A percentile compares a stretch with the other conserved stretches of the same genome.
Conservation (phyloP, 2,329 filamentous ascomycete genomes). For the Penicillium sp. region DNA sequence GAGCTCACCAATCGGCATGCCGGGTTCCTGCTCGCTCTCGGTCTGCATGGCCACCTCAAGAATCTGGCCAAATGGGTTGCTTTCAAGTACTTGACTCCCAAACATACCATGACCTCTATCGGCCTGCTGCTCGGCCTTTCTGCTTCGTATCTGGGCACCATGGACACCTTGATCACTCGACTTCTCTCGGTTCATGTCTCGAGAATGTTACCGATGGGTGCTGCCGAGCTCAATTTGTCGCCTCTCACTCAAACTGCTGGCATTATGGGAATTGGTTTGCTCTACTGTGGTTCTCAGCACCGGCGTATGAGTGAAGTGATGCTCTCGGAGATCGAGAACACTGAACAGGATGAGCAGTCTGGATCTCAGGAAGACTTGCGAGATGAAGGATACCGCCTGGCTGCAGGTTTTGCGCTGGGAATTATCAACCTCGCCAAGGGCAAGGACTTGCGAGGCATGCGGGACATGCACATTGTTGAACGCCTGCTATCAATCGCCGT, state of each 20-base stretch:
- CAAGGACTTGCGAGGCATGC: conserved; percentile 80
- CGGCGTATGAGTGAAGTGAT: conserved; percentile 98
- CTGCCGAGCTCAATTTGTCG: conserved; percentile 91
- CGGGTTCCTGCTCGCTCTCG: conserved; percentile 86
- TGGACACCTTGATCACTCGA: conserved; percentile 93
- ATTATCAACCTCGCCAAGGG: conserved; percentile 95
- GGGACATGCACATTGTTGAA: conserved; percentile 92
- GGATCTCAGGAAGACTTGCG: conserved; percentile 74
- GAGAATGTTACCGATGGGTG: conserved; percentile 86
- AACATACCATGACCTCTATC: conserved; percentile 98
- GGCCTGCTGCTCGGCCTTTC: conserved; percentile 90
- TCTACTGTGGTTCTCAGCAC: conserved; percentile 95
- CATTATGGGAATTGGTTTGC: conserved; percentile 92
- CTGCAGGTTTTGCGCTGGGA: conserved; percentile 89
- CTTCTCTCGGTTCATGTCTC: conserved; percentile 95
- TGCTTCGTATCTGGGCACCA: conserved; percentile 92
- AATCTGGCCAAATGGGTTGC: conserved; percentile 96
- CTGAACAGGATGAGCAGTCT: conserved; percentile 74
- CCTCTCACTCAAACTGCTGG: conserved; percentile 93
- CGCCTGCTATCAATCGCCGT: conserved; percentile 84
- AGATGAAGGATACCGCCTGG: conserved; percentile 94
- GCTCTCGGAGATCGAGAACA: conserved; percentile 93
- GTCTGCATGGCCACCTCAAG: conserved; percentile 92
- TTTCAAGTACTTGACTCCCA: conserved; percentile 98
- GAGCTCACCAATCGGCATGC: conserved; percentile 96